Conservation (phyloP, 1,284 basidiomycete species). For the Schizopora paradoxa region DNA sequence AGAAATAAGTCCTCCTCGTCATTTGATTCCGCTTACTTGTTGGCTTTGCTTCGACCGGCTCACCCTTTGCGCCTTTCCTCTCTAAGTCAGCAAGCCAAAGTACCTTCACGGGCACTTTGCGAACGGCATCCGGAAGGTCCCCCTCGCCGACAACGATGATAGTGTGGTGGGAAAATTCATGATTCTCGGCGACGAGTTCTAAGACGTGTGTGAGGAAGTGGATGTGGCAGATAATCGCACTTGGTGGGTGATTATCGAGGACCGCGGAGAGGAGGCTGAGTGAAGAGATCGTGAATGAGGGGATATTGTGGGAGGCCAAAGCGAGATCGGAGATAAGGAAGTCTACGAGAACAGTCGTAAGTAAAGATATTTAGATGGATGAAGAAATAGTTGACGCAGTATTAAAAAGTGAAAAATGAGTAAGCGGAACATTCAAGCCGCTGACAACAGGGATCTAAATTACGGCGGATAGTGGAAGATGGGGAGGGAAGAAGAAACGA, state of each 20-base stretch:
- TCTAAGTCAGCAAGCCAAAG: conserved; percentile 62
- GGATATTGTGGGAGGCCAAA: conserved; percentile 62
- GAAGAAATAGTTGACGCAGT: too few relatives aligned
- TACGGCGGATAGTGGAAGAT: conserved; percentile 5
- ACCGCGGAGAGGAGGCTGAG: conserved; percentile 52
- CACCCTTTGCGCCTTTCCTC: conserved; percentile 43
- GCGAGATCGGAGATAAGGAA: conserved; percentile 74
- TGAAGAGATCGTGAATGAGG: conserved; percentile 63
- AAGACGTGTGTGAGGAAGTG: conserved; percentile 58
- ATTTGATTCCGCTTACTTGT: not conserved
- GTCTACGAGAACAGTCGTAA: conserved; percentile 39
- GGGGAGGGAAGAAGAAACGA: not conserved
- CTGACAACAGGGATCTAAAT: too few relatives aligned
- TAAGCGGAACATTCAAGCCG: too few relatives aligned
- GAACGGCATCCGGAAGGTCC: conserved; percentile 33
- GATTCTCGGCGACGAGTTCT: conserved; percentile 59
- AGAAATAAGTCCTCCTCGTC: not conserved
- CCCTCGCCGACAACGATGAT: conserved; percentile 65
- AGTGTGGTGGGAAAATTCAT: conserved; percentile 44
- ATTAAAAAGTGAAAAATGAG: too few relatives aligned
- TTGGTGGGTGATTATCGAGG: conserved; percentile 57
- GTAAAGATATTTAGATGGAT: too few relatives aligned
- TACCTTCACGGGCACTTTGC: conserved; percentile 45
- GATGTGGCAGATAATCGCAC: conserved; percentile 63
- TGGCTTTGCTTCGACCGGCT: conserved; percentile 1